A percentile compares a stretch with the other conserved stretches of the same genome.
Evolutionary conservation across 257 asterid species (phyloP).

Genomic region (Solanum chiquidenum): DNA sequence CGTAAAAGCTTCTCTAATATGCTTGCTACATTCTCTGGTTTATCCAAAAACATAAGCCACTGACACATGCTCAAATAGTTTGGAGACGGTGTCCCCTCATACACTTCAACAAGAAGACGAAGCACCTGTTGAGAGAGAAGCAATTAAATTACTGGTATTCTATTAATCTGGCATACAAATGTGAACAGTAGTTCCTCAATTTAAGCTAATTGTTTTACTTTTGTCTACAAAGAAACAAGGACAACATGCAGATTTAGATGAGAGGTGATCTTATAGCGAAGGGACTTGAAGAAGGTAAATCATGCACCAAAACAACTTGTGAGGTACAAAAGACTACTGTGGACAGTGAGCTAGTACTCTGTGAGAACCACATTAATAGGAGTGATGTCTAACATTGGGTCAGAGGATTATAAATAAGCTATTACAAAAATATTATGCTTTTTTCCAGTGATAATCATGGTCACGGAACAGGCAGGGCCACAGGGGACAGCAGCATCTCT

Average conservation of each 20-base stretch:
- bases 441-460: not conserved
- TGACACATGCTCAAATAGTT: conserved; percentile 89
- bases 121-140: conserved; percentile 39
- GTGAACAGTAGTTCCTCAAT: not conserved
- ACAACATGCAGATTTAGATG: not conserved
- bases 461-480: not conserved
- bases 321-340: not conserved
- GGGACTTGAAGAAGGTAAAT: not conserved
- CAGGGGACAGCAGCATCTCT: not conserved
- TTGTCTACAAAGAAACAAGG: not conserved
- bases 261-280: not conserved
- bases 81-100: conserved; percentile 72
- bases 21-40: conserved; percentile 61
- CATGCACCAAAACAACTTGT: not conserved
- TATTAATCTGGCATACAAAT: not conserved
- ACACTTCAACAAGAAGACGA: conserved; percentile 66
- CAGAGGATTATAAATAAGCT: not conserved
- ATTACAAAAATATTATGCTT: not conserved
- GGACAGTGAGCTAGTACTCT: not conserved
- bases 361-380: not conserved
- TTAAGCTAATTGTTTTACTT: not conserved
- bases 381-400: not conserved
- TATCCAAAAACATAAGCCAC: conserved; percentile 89
- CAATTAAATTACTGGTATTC: not conserved
- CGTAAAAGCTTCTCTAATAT: conserved; percentile 69